Evolutionary conservation across 108 stramenopile species (phyloP), one percentile per base, ranked within the genome.

Genomic region (Pseudonitzschia delicatissima): DNA sequence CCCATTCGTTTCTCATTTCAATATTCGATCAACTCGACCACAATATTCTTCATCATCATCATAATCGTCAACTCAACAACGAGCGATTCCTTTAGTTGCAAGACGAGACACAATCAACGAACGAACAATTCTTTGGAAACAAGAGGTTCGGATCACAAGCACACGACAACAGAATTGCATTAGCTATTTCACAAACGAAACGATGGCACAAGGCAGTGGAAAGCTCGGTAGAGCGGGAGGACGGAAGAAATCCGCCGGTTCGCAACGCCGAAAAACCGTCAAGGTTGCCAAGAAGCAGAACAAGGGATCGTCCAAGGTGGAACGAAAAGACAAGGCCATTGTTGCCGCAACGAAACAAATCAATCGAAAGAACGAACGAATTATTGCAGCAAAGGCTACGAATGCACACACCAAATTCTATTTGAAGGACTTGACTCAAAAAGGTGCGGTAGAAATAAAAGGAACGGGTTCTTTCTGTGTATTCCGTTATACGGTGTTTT

Each of bases 331-430:
- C 57, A 64, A 69, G 40, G 74, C 28, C 5, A 50, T 53, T 32
- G 45, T 66, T 3, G 75, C 64, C 35, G 83, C 87, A 25, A 75
- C 87, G 34, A 90, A 91, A 71, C 81, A 79, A 25, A 91, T 94
- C 64, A 91, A 89, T 64, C 61, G 69, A 5, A 89, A 85, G 62
- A 94, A 87, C 64, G 90, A 94, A 75, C 44, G 83, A 33, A 37
- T 80, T 18, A 84, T 90, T 64, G 87, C 90, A 15, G 85, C 90
- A 32, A 81, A 86, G 39, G 93, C 93, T 8, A 64, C 87, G 13
- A 76, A 74, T 37, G 58, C 77, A 4, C 89, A 87, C 4, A 62
- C 70, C 18, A 79, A 58, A 36, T 94, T 94, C 52, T 87, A 78
- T 67, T 65, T 91, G 4, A 80, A 63, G 34, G 92, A 94, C 69